These are phyloP conservation scores for Cystofilobasidium bisporidii DNA, from an alignment of 768 basidiomycete genomes.

Conservation along the genomic window DNA sequence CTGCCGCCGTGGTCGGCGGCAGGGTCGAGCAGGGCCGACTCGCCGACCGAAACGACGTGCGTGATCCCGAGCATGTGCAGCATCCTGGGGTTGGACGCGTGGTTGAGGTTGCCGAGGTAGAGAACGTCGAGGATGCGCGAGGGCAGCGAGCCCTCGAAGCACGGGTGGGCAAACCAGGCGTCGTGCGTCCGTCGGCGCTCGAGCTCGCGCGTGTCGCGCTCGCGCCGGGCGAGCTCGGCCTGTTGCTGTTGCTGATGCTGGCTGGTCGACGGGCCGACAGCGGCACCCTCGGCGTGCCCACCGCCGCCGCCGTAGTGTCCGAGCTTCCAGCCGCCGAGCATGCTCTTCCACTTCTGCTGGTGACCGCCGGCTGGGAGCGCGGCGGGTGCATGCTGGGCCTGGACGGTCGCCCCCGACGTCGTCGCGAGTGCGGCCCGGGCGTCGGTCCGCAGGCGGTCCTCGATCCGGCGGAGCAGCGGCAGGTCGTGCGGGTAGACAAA, in stretches of 20 bases:
- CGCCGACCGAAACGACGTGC: constrained; percentile 93
- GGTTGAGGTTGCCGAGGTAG: constrained; percentile 88
- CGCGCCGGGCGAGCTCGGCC: constrained; percentile 45
- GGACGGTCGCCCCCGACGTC: neutral
- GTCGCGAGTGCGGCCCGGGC: neutral
- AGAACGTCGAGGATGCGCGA: constrained; percentile 84
- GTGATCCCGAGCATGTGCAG: constrained; percentile 90
- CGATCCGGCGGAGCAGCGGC: constrained; percentile 60
- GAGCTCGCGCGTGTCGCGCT: constrained; percentile 36
- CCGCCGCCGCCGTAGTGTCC: constrained; percentile 40
- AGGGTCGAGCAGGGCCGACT: constrained; percentile 80
- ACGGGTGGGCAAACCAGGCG: constrained; percentile 21
- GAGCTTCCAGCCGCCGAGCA: constrained; percentile 16
- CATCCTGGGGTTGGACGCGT: constrained; percentile 91
- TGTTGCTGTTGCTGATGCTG: constrained; percentile 35
- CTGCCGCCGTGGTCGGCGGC: neutral
- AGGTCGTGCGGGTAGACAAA: constrained; percentile 83
- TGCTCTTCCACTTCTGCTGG: constrained; percentile 26
- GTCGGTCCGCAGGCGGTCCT: constrained; percentile 40
- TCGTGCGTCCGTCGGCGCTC: neutral
- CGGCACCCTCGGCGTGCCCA: constrained; percentile 56
- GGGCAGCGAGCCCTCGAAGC: constrained; percentile 90
- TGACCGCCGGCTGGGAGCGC: neutral
- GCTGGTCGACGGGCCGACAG: constrained; percentile 37
- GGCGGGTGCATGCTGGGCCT: neutral